Conservation (phyloP, 129 eudicot genomes). For the Silybum marianum region DNA sequence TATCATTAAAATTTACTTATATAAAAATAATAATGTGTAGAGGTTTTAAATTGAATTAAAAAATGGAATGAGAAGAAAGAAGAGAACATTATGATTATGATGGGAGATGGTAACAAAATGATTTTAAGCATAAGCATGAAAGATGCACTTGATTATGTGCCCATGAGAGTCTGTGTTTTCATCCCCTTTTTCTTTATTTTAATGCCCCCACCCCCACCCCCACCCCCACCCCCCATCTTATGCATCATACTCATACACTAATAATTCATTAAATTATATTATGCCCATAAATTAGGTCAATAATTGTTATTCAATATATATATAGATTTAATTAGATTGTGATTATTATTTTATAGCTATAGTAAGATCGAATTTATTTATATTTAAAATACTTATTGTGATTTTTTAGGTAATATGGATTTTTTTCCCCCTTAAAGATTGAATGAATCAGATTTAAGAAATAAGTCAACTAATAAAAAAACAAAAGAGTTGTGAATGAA, state of each 20-base stretch:
- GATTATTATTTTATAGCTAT: background rate
- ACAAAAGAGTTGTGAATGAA: background rate
- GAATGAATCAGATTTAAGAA: background rate
- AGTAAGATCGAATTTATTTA: no score
- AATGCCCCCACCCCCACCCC: constrained; percentile 33
- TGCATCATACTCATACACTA: constrained; percentile 17
- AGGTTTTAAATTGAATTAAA: background rate
- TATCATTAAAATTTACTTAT: background rate
- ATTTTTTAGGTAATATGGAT: background rate
- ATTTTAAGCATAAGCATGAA: constrained; percentile 47
- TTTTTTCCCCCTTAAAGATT: no score
- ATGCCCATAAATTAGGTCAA: background rate
- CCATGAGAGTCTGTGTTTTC: constrained; percentile 45
- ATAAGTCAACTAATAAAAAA: background rate
- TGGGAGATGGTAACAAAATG: constrained; percentile 49
- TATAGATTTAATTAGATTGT: background rate
- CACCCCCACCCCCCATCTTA: constrained; percentile 26
- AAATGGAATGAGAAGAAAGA: background rate
- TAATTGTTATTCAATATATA: background rate
- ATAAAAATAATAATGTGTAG: background rate
- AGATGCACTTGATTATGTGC: constrained; percentile 47
- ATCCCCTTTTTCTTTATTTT: constrained; percentile 31
- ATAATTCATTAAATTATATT: background rate
- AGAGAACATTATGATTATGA: constrained; percentile 42
- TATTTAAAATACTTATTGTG: no score